phyloP scores from a whole-genome alignment of 2,329 filamentous ascomycete genomes.

The Verticillium zaregamsianum region DNA sequence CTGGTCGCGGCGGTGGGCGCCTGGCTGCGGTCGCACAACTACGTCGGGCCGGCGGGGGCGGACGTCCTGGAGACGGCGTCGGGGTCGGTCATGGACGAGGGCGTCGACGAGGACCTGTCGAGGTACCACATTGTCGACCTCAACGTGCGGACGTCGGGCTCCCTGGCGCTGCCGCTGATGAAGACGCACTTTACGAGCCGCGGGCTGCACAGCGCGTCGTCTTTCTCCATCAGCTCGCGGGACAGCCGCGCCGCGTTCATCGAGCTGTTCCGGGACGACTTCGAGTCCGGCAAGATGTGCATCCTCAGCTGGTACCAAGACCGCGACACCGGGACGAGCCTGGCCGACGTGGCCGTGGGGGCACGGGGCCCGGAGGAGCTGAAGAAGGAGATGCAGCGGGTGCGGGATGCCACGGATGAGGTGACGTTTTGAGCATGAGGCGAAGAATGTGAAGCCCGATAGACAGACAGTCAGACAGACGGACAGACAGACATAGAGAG shows the following conservation, averaged over 20 bases:
- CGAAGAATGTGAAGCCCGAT: too few species aligned
- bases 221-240: conserved; percentile 21
- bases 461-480: not conserved
- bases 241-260: conserved; percentile 20
- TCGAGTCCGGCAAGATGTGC: conserved; percentile 21
- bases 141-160: conserved; percentile 28
- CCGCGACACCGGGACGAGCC: conserved; percentile 15
- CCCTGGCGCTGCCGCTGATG: conserved; percentile 23
- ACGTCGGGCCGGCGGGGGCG: conserved; percentile 27
- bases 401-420: conserved; percentile 21
- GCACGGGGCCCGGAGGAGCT: conserved; percentile 18
- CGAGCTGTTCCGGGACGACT: conserved; percentile 16
- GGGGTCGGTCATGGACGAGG: not conserved
- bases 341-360: conserved; percentile 26
- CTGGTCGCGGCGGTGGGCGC: conserved; percentile 17
- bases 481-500: not conserved
- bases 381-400: conserved; percentile 15
- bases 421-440: conserved; percentile 20
- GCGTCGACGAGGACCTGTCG: conserved; percentile 4
- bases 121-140: conserved; percentile 25
- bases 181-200: conserved; percentile 21
- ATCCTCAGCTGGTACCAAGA: conserved; percentile 29
- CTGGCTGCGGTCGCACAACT: conserved; percentile 23
- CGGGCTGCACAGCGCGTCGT: conserved; percentile 20
- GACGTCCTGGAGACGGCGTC: conserved; percentile 25